phyloP scores from a whole-genome alignment of 2,329 filamentous ascomycete genomes.

The Fusarium zealandicum region DNA sequence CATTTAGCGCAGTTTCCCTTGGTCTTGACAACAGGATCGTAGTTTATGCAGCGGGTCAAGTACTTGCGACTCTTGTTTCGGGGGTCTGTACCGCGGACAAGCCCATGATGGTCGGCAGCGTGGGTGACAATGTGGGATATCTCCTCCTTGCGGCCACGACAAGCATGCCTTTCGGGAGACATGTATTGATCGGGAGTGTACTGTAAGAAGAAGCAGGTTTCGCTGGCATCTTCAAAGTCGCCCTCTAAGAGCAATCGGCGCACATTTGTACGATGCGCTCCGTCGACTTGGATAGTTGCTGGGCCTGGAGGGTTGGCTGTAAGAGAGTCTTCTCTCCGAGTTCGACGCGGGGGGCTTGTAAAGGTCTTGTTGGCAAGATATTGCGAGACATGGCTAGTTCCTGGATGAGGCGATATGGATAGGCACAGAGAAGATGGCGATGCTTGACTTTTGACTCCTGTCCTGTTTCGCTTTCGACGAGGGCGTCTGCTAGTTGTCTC shows the following conservation, averaged over 20 bases:
- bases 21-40: slow-evolving; percentile 17
- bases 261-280: no score
- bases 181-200: slow-evolving; percentile 9
- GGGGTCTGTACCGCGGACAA: slow-evolving; percentile 29
- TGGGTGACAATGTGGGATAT: slow-evolving; percentile 36
- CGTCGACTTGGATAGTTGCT: background rate
- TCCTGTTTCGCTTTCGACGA: slow-evolving; percentile 10
- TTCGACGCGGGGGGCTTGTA: background rate
- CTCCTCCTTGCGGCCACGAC: slow-evolving; percentile 24
- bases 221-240: slow-evolving; percentile 8
- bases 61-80: slow-evolving; percentile 25
- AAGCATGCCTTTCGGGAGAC: slow-evolving; percentile 20
- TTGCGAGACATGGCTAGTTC: background rate
- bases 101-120: slow-evolving; percentile 31
- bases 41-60: slow-evolving; percentile 19
- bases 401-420: background rate
- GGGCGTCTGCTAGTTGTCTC: slow-evolving; percentile 9
- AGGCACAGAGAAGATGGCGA: background rate
- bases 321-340: background rate
- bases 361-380: no score
- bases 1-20: slow-evolving; percentile 28
- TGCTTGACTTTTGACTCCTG: background rate
- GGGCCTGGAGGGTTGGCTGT: background rate
- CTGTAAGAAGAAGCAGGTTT: slow-evolving; percentile 30
- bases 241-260: slow-evolving; percentile 5